Conservation (phyloP, 352 stramenopile species). For the Pythium apleroticum region DNA sequence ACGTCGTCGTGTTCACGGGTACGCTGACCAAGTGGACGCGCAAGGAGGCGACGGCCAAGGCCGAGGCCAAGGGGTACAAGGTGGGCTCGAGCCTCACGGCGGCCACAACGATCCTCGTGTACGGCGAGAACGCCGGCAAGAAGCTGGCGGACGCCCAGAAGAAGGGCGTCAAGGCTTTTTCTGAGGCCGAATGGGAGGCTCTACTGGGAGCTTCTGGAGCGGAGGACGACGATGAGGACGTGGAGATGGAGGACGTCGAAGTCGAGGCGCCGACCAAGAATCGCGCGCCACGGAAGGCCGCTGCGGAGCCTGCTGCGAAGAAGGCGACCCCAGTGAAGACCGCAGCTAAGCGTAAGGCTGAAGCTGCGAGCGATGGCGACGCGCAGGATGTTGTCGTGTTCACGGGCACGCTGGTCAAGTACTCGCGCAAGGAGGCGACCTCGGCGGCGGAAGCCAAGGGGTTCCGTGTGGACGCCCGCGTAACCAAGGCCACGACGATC, state of each 20-base stretch:
- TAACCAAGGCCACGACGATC: conserved; percentile 36
- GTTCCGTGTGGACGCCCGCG: conserved; percentile 28
- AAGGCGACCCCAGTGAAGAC: not conserved
- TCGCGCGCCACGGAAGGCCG: not conserved
- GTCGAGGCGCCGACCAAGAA: not conserved
- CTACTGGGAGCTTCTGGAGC: conserved; percentile 20
- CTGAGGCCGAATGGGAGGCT: conserved; percentile 40
- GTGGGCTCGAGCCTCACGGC: conserved; percentile 39
- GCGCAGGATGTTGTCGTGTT: conserved; percentile 28
- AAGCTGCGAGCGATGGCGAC: not conserved
- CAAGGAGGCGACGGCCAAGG: conserved; percentile 34
- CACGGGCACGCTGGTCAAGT: conserved; percentile 28
- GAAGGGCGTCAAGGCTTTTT: conserved; percentile 34
- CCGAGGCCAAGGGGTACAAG: conserved; percentile 38
- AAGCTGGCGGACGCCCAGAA: conserved; percentile 50
- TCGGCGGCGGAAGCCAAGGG: conserved; percentile 26
- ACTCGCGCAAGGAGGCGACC: conserved; percentile 35
- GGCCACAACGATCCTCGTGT: conserved; percentile 50
- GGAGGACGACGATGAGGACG: conserved; percentile 7
- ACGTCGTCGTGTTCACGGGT: conserved; percentile 58
- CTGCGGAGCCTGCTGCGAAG: not conserved
- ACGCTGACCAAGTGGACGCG: conserved; percentile 42
- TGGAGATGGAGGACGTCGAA: conserved; percentile 3
- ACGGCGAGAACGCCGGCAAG: conserved; percentile 52
- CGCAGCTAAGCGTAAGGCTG: conserved; percentile 25